Evolutionary conservation across 257 asterid genomes (phyloP), one percentile per base, ranked within the genome.

Genomic region (Cordia subcordata): DNA sequence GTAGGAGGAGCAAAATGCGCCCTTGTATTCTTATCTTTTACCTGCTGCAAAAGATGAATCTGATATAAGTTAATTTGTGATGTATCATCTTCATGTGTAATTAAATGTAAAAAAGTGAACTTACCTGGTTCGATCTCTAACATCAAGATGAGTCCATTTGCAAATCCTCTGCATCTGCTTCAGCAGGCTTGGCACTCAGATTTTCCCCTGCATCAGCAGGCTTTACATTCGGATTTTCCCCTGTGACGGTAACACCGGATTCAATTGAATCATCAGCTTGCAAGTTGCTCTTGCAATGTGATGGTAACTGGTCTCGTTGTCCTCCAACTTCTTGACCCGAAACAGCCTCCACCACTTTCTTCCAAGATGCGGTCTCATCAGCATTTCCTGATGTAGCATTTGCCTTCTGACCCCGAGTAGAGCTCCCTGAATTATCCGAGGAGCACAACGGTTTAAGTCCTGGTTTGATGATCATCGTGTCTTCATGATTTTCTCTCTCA

Each of bases 281-380:
- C 19, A 61, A 27, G 13, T 66, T 66, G 50, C 63, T 66, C 58
- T 57, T 64, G 40, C 52, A 61, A 21, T 61, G 49, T 12, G 47
- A 13, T 51, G 60, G 32, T 17, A 49, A 62, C 49, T 53, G 32
- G 42, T 58, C 70, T 53, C 50, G 76, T 22, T 61, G 37, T 60
- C 53, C 63, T 61, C 20, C 73, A 57, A 58, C 53, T 47, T 60
- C 35, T 3, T 16, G 22, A 58, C 66, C 71, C 14, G 69, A 65
- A 22, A 58, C 75, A 47, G 69, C 70, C 60, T 72, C 77, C 39
- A 72, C 16, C 46, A 77, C 27, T 13, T 66, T 60, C 58, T 60
- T 67, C 87, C 81, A 72, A 45, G 61, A 64, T 27, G 39, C 68
- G 22, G 54, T 52, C 53, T 67, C 62, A 38, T 65, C 77, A 35